phyloP scores from a whole-genome alignment of 495 filamentous ascomycete species.

The Daldinia childiae region DNA sequence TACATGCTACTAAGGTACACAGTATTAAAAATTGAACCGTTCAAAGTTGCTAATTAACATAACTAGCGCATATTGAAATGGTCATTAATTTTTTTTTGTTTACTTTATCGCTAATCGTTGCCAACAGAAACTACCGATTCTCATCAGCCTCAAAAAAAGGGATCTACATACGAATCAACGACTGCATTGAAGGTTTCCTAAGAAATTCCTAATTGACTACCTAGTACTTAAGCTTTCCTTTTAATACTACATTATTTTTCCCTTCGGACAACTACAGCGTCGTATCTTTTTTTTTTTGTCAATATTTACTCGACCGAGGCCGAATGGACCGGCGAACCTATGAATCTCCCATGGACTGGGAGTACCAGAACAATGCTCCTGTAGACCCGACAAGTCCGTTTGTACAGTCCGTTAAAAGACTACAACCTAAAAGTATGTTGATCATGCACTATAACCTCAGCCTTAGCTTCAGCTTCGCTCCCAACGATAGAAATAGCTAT shows the following conservation, averaged over 20 bases:
- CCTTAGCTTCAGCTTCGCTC: neutral
- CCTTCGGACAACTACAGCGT: neutral
- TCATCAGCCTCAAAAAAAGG: neutral
- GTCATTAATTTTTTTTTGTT: constrained; percentile 30
- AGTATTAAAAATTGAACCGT: no score
- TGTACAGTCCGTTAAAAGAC: constrained; percentile 47
- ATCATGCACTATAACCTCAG: constrained; percentile 9
- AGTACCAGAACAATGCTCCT: constrained; percentile 55
- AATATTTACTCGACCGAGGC: constrained; percentile 7
- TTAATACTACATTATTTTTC: neutral
- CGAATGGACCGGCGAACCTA: constrained; percentile 55
- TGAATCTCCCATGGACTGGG: constrained; percentile 62
- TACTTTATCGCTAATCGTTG: constrained; percentile 38
- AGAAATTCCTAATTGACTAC: neutral
- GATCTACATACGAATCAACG: neutral
- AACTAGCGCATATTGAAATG: neutral
- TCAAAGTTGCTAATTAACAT: neutral
- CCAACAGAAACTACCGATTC: constrained; percentile 32
- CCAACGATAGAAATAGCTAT: neutral
- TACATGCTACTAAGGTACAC: no score
- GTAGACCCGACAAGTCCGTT: constrained; percentile 60
- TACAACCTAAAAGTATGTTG: constrained; percentile 32
- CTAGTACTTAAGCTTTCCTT: neutral
- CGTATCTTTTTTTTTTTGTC: constrained; percentile 2
- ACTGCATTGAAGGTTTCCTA: neutral